Evolutionary conservation across 345 rosid species (phyloP).

Genomic region (Alliaria petiolata): DNA sequence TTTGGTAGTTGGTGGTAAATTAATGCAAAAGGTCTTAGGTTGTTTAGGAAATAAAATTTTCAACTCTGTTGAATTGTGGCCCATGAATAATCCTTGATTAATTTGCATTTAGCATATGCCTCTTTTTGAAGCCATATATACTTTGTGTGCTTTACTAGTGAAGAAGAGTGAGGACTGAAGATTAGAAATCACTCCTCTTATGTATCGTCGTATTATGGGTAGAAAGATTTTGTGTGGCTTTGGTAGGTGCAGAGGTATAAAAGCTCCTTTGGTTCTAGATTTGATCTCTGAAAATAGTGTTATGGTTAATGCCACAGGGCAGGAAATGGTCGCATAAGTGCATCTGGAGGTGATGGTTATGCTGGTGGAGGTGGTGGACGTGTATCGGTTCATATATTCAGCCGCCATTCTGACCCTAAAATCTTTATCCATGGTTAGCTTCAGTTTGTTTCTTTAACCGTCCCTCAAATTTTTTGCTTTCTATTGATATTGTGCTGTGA

Average conservation of each 20-base stretch:
- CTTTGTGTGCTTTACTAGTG: neutral
- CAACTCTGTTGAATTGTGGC: neutral
- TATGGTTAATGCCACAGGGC: conserved; percentile 57
- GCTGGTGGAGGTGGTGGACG: conserved; percentile 99
- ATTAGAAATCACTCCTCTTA: neutral
- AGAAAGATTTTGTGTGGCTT: neutral
- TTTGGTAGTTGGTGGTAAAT: conserved; percentile 13
- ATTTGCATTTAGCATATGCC: conserved; percentile 5
- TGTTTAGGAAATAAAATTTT: conserved; percentile 1
- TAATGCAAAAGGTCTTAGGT: conserved; percentile 7
- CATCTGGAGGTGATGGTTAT: conserved; percentile 94
- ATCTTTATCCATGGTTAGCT: conserved; percentile 78
- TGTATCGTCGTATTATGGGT: neutral
- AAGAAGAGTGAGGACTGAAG: neutral
- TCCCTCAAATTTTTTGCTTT: neutral
- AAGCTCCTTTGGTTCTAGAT: neutral
- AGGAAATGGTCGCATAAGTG: conserved; percentile 87
- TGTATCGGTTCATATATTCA: conserved; percentile 69
- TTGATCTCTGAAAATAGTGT: conserved; percentile 8
- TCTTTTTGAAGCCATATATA: neutral
- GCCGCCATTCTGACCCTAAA: conserved; percentile 85
- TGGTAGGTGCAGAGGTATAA: neutral
- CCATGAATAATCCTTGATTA: neutral
- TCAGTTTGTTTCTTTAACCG: neutral
- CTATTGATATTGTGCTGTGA: neutral